These are phyloP conservation scores for Phanerochaete carnosa DNA, from an alignment of 768 basidiomycete genomes.

Conservation along the genomic window DNA sequence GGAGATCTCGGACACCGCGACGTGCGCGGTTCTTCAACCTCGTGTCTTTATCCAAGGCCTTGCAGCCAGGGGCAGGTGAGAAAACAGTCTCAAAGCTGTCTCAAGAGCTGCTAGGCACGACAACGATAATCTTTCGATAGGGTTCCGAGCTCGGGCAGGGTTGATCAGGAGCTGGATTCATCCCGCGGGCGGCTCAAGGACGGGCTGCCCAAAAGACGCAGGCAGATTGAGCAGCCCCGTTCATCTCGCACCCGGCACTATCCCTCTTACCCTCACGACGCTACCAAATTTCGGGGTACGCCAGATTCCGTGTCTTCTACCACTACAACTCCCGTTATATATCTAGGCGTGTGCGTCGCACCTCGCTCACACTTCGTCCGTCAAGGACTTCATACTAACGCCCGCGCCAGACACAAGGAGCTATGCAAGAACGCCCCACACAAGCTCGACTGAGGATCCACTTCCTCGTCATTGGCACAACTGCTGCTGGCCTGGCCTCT, in stretches of 20 bases:
- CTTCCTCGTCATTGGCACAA: conserved; percentile 33
- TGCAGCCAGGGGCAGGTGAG: too few relatives aligned
- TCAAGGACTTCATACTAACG: background rate
- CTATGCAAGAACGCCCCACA: background rate
- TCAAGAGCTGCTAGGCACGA: too few relatives aligned
- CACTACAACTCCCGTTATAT: background rate
- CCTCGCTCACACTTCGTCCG: background rate
- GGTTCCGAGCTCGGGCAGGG: background rate
- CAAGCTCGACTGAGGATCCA: conserved; percentile 17
- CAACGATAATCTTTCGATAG: background rate
- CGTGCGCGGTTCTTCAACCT: background rate
- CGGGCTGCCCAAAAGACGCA: background rate
- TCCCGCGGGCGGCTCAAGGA: background rate
- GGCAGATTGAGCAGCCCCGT: background rate
- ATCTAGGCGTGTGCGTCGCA: background rate
- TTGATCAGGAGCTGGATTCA: background rate
- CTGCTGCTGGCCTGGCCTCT: conserved; percentile 32
- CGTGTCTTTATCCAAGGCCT: too few relatives aligned
- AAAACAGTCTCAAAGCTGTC: background rate
- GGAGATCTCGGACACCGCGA: background rate
- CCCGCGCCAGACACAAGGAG: conserved; percentile 3
- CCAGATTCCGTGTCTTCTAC: background rate
- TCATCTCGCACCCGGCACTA: too few relatives aligned
- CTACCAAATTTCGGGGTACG: background rate
- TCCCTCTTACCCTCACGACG: background rate